Evolutionary conservation across 2,329 filamentous ascomycete genomes (phyloP).

Genomic region (Penicillium sumatraense): DNA sequence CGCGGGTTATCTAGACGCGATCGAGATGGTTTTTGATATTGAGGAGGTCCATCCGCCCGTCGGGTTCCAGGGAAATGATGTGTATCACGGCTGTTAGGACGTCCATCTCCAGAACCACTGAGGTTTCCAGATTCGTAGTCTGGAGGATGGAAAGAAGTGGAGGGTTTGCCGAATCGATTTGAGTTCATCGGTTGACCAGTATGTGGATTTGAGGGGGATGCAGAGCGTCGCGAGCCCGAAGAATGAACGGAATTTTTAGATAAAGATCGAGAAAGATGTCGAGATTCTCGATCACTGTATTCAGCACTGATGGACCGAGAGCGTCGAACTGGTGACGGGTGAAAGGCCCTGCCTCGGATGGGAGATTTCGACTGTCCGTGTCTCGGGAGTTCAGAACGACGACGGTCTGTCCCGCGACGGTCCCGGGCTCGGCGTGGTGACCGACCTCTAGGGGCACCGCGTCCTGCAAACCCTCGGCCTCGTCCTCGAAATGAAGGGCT

Average conservation of each 20-base stretch:
- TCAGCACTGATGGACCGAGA: conserved; percentile 33
- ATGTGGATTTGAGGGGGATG: conserved; percentile 28
- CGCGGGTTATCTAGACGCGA: conserved; percentile 51
- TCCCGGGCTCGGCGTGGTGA: conserved; percentile 41
- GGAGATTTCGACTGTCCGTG: conserved; percentile 40
- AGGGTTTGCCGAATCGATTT: conserved; percentile 35
- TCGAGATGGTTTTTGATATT: conserved; percentile 43
- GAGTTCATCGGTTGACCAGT: conserved; percentile 32
- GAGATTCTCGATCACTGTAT: conserved; percentile 31
- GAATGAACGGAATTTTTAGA: conserved; percentile 42
- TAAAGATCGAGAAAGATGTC: conserved; percentile 38
- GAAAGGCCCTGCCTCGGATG: conserved; percentile 29
- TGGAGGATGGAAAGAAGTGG: conserved; percentile 39
- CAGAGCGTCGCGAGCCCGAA: conserved; percentile 36
- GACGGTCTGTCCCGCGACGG: conserved; percentile 35
- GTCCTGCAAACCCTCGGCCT: conserved; percentile 36
- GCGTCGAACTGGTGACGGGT: conserved; percentile 32
- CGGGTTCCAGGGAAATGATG: conserved; percentile 40
- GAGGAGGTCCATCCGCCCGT: conserved; percentile 35
- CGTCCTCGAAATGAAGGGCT: conserved; percentile 41
- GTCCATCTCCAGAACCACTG: conserved; percentile 35
- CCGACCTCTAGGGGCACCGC: conserved; percentile 37
- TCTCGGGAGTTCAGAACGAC: conserved; percentile 32
- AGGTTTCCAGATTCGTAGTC: conserved; percentile 38
- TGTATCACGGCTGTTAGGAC: conserved; percentile 36